Conservation (phyloP, 2,329 filamentous ascomycete genomes). For the Phaeosphaeriaceae sp. region DNA sequence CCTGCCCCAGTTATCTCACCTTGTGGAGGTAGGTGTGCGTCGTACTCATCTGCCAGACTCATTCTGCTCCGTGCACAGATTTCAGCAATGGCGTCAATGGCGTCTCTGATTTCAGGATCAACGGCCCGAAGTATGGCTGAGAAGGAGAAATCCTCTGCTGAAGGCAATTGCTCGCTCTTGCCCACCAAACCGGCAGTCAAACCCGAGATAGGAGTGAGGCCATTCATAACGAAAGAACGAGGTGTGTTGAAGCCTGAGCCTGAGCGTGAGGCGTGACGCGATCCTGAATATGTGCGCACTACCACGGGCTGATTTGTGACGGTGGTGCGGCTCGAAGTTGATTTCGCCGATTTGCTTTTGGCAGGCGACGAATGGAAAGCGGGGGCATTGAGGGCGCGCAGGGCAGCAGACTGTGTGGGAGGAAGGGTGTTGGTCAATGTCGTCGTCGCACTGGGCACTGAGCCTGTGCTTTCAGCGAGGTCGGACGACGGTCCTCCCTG, state of each 20-base stretch:
- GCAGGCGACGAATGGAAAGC: constrained; percentile 43
- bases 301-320: constrained; percentile 53
- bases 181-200: constrained; percentile 40
- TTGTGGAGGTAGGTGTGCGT: constrained; percentile 65
- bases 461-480: constrained; percentile 40
- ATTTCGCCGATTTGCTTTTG: constrained; percentile 46
- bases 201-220: constrained; percentile 31
- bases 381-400: constrained; percentile 48
- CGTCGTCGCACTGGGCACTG: constrained; percentile 44
- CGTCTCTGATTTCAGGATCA: constrained; percentile 63
- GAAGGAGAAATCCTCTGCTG: constrained; percentile 62
- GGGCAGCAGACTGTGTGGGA: constrained; percentile 45
- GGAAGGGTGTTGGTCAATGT: constrained; percentile 46
- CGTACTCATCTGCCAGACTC: constrained; percentile 68
- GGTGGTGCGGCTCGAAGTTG: constrained; percentile 46
- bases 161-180: constrained; percentile 47
- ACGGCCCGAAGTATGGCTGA: constrained; percentile 62
- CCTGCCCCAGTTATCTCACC: constrained; percentile 58
- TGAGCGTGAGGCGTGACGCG: constrained; percentile 41
- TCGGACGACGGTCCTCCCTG: constrained; percentile 37
- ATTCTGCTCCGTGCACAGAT: constrained; percentile 67
- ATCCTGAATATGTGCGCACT: constrained; percentile 50
- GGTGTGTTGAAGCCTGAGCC: constrained; percentile 42
- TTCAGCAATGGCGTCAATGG: constrained; percentile 67
- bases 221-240: constrained; percentile 41